Conservation (phyloP, 1,284 basidiomycete genomes). For the Puccinia horiana region DNA sequence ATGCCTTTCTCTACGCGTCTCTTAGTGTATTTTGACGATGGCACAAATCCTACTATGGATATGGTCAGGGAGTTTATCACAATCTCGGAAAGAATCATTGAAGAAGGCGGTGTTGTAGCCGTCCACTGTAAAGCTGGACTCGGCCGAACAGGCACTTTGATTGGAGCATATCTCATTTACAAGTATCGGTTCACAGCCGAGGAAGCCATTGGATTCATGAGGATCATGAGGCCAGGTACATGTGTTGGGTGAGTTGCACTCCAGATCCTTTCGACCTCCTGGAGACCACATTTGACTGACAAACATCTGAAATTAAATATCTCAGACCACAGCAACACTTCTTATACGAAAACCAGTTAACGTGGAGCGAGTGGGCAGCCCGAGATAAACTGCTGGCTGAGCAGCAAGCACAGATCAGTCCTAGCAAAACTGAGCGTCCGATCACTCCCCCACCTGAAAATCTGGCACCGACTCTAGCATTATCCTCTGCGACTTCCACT, state of each 20-base stretch:
- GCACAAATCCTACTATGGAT: constrained; percentile 49
- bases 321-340: constrained; percentile 70
- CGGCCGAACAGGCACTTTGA: constrained; percentile 88
- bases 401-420: constrained; percentile 44
- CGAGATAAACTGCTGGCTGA: constrained; percentile 63
- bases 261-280: background rate
- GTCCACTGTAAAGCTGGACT: constrained; percentile 87
- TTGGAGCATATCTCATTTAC: constrained; percentile 97
- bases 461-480: constrained; percentile 61
- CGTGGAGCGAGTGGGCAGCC: constrained; percentile 90
- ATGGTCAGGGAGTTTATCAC: constrained; percentile 49
- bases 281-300: constrained; percentile 44
- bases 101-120: constrained; percentile 55
- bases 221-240: constrained; percentile 83
- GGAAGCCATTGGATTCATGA: constrained; percentile 97
- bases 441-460: constrained; percentile 73
- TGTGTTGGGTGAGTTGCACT: constrained; percentile 28
- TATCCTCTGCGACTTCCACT: constrained; percentile 58
- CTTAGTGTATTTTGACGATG: constrained; percentile 50
- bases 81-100: constrained; percentile 48
- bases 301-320: constrained; percentile 35
- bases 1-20: background rate
- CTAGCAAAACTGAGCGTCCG: constrained; percentile 62
- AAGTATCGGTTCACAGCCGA: constrained; percentile 98
- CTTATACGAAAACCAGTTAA: constrained; percentile 91